Evolutionary conservation across 169 alveolate species (phyloP), one percentile per base, ranked within the genome.

Genomic region (Neospora caninum): DNA sequence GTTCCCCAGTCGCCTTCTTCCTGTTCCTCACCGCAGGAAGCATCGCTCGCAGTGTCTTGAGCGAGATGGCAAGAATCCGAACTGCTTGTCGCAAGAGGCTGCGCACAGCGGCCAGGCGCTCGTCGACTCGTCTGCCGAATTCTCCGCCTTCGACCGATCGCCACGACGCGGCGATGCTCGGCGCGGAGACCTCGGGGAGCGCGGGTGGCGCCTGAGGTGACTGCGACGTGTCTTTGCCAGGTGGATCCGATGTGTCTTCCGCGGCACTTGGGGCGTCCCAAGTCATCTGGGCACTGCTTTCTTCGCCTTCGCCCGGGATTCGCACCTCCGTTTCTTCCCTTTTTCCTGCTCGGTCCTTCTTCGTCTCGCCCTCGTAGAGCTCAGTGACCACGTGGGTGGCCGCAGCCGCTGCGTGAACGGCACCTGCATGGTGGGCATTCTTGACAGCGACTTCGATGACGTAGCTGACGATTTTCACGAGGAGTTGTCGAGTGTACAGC

Each of bases 401-500:
- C 9, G 94, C 94, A 9, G 83, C 70, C 20, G 94, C 94, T 54
- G 92, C 94, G 20, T 58, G 69, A 25, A 36, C 73, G 7, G 94
- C 94, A 7, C 53, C 94, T 13, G 92, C 86, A n/a, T 82, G 88
- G 49, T 82, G 89, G 0, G 89, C 89, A 22, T 92, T 80, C 20
- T 64, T 92, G 34, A 92, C 94, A 2, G 92, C 94, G 42, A 92
- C 64, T 27, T 92, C 94, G 31, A 88, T 43, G 10, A 92, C 94
- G 53, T 80, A 92, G 53, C 88, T 92, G 27, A 92, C 49, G 42
- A 92, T 70, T 91, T 92, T 92, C 29, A 88, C 92, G 34, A 92
- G 92, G 13, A 92, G 87, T 34, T 92, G 94, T 4, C 94, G 53
- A 31, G 83, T 13, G 58, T 92, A 69, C 92, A 53, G 58, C 39